phyloP scores from a whole-genome alignment of 129 eudicot genomes.

The Flaveria trinervia region DNA sequence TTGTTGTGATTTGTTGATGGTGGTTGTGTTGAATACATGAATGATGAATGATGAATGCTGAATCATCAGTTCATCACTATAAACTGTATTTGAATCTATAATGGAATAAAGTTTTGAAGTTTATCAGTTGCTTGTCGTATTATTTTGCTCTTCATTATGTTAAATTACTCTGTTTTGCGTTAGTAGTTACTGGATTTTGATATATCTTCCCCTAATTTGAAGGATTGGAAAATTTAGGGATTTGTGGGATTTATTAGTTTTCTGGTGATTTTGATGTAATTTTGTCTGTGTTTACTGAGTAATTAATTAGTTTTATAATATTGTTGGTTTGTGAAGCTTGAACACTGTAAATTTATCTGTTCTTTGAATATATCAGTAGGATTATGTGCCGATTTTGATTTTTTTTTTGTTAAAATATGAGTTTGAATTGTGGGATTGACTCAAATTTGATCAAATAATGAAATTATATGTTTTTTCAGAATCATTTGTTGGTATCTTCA shows the following conservation, averaged over 20 bases:
- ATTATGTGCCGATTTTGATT: neutral
- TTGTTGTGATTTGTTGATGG: neutral
- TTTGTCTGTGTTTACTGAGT: neutral
- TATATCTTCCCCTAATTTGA: neutral
- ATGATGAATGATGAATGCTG: conserved; percentile 14
- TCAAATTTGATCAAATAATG: neutral
- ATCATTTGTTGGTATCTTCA: conserved; percentile 31
- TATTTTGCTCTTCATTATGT: too few species aligned
- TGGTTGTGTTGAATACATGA: neutral
- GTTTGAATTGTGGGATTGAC: neutral
- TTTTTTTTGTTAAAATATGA: neutral
- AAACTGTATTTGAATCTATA: too few species aligned
- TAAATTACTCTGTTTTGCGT: neutral
- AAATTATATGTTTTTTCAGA: conserved; percentile 42
- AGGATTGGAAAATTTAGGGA: neutral
- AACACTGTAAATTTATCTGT: neutral
- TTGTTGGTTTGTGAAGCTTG: neutral
- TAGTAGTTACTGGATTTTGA: neutral
- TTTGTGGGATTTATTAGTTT: neutral
- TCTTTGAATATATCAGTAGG: neutral
- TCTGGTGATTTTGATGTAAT: neutral
- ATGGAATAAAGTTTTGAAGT: too few species aligned
- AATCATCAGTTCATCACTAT: neutral
- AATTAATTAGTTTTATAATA: too few species aligned
- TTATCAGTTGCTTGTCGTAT: too few species aligned